Evolutionary conservation across 345 rosid genomes (phyloP), one percentile per base, ranked within the genome.

Genomic region (Citrus mangshanensis): DNA sequence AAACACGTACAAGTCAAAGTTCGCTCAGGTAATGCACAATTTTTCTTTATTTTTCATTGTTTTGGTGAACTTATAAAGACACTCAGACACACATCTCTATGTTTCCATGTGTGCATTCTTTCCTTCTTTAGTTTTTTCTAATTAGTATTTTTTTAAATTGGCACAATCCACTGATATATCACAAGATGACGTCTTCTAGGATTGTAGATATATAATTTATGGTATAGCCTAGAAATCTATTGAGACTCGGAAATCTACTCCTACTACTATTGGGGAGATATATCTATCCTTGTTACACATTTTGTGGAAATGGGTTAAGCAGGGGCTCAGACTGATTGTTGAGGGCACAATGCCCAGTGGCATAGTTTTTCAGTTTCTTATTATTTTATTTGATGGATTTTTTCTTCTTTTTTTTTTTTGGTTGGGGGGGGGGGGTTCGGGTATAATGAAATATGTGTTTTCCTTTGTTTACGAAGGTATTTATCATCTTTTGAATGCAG

Each of bases 1-100:
- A 68, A 86, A 78, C 77, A 89, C 94, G 2, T 88, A 92, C 88
- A 93, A 91, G 88, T 92, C 96, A 64, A 95, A 95, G 81, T 88
- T 95, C 77, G 71, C 95, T 21, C 99, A 95, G 98, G 99, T 95
- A 81, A 72, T 34, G 37, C 4, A 35, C 22, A 18, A 18, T 37
- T 64, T 61, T 28, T 63, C 54, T 24, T 56, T 40, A 34, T 13
- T 19, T 38, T 21, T 46, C n/a, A 70, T 16, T 61, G 51, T 51
- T 51, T 71, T 19, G 10, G 35, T 70, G 32, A 14, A n/a, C 21
- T 46, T 65, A 30, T 54, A 22, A 8, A 35, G 4, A 8, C 9
- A 9, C 16, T 12, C 51, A 1, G 51, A 22, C 64, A 18, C 25
- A 64, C 21, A 28, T 62, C 13, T 19, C 9, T 18, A 16, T 65